These are phyloP conservation scores for Phytophthora fragariae DNA, from an alignment of 352 stramenopile genomes.

Conservation along the genomic window DNA sequence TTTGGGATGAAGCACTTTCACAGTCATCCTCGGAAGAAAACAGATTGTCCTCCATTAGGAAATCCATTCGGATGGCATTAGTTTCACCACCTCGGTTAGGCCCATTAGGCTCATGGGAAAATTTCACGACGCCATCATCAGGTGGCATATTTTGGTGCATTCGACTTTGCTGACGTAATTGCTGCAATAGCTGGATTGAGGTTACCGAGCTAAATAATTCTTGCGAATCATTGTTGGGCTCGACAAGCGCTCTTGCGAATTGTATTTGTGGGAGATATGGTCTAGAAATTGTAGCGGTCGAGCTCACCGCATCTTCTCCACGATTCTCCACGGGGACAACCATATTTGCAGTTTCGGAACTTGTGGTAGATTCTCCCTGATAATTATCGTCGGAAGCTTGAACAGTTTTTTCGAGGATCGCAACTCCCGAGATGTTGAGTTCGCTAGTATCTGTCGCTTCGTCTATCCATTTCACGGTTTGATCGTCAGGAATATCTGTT, in stretches of 20 bases:
- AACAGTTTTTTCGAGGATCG: slow-evolving; percentile 36
- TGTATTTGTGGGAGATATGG: slow-evolving; percentile 8
- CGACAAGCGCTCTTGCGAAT: slow-evolving; percentile 24
- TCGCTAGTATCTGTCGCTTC: slow-evolving; percentile 47
- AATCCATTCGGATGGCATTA: background rate
- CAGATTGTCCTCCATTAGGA: background rate
- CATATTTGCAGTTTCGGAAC: background rate
- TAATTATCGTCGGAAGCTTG: slow-evolving; percentile 24
- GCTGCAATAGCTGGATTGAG: slow-evolving; percentile 35
- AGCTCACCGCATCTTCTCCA: background rate
- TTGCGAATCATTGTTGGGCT: background rate
- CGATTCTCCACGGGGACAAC: background rate
- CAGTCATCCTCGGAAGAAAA: slow-evolving; percentile 21
- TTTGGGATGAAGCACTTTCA: slow-evolving; percentile 11
- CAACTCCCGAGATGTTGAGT: slow-evolving; percentile 5
- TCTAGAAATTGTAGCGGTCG: background rate
- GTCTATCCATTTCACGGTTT: slow-evolving; percentile 18
- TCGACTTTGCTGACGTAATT: slow-evolving; percentile 34
- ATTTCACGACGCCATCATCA: background rate
- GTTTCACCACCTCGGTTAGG: background rate
- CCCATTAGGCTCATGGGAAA: background rate
- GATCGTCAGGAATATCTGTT: background rate
- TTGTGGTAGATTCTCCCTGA: slow-evolving; percentile 1
- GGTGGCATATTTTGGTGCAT: slow-evolving; percentile 11
- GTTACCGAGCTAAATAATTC: slow-evolving; percentile 15